Evolutionary conservation across 2,329 filamentous ascomycete species (phyloP).

Genomic region (Curvularia spicifera): DNA sequence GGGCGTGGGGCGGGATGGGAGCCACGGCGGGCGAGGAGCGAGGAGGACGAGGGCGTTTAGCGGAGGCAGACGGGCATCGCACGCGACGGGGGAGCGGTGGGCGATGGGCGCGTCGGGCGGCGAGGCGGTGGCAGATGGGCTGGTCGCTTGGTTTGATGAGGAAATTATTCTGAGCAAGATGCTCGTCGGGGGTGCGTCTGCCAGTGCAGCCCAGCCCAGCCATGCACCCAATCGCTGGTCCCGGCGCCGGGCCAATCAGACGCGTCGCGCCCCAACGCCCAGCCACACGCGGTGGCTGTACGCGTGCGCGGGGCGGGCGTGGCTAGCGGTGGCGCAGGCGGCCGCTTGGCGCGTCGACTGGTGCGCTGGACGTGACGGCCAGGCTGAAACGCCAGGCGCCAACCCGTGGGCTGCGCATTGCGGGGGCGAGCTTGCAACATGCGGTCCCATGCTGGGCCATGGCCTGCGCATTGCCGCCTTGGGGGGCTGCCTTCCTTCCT

Average conservation of each 20-base stretch:
- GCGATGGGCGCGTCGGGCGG: conserved; percentile 18
- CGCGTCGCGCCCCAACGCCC: conserved; percentile 3
- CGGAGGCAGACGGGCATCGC: conserved; percentile 34
- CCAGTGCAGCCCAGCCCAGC: conserved; percentile 7
- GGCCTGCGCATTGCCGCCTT: neutral
- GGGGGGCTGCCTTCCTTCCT: neutral
- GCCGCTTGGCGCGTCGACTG: no score
- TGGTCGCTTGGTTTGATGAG: conserved; percentile 18
- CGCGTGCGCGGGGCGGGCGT: conserved; percentile 10
- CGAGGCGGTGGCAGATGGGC: conserved; percentile 25
- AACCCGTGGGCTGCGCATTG: neutral
- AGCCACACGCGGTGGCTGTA: conserved; percentile 1
- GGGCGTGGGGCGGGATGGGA: conserved; percentile 39
- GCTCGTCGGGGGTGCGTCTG: conserved; percentile 15
- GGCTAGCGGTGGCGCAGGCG: no score
- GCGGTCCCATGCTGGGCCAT: neutral
- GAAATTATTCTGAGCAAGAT: conserved; percentile 18
- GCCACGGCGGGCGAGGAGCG: conserved; percentile 41
- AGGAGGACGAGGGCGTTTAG: conserved; percentile 25
- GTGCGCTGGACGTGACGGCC: neutral
- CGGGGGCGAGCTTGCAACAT: neutral
- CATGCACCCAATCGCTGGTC: neutral
- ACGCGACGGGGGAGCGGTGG: conserved; percentile 16
- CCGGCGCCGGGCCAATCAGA: conserved; percentile 12
- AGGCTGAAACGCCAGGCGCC: neutral